Conservation (phyloP, 305 asterid species). For the Coffea humblotiana region DNA sequence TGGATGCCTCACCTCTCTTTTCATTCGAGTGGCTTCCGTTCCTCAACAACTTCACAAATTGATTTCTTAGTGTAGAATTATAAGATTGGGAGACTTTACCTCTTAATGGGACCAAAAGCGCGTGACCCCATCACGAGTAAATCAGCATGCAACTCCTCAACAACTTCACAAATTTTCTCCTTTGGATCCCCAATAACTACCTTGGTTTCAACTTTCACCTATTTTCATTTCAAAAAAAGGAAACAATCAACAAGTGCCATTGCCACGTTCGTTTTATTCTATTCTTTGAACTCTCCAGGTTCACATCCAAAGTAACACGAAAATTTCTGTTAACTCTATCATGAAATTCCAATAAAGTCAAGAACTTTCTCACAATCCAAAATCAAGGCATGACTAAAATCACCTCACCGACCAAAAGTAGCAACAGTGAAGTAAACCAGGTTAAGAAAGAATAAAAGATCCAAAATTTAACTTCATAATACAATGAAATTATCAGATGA, state of each 20-base stretch:
- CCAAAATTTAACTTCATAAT: neutral
- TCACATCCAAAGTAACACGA: neutral
- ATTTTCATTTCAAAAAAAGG: conserved; percentile 6
- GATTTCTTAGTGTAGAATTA: neutral
- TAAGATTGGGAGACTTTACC: conserved; percentile 23
- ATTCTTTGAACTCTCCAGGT: neutral
- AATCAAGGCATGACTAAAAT: neutral
- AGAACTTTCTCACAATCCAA: neutral
- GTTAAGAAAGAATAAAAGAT: neutral
- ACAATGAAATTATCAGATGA: neutral
- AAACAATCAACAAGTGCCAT: neutral
- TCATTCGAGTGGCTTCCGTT: too few species aligned
- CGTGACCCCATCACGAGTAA: conserved; percentile 49
- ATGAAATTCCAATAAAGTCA: neutral
- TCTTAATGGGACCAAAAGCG: conserved; percentile 48
- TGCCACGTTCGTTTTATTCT: too few species aligned
- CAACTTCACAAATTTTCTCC: conserved; percentile 52
- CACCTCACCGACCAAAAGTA: neutral
- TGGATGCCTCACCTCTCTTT: neutral
- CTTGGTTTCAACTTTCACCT: conserved; percentile 38
- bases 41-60: neutral
- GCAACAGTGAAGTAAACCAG: neutral
- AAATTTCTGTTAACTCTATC: neutral
- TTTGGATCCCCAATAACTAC: conserved; percentile 49
- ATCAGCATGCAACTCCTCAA: conserved; percentile 46